Conservation (phyloP, 371 early-diverging fungal genomes). For the Massospora cicadina region DNA sequence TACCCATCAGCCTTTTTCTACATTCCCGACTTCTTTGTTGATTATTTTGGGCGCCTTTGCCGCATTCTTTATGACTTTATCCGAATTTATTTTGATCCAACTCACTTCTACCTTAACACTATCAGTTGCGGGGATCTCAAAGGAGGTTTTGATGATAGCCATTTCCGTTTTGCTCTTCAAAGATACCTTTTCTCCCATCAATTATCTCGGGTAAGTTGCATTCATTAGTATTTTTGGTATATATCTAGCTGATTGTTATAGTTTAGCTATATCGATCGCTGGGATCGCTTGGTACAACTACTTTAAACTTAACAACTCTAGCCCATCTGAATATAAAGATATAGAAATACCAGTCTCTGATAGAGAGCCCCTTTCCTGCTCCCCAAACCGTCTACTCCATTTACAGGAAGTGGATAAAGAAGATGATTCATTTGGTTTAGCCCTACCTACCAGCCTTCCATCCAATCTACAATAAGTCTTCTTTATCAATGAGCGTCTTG, state of each 20-base stretch:
- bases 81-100: conserved; percentile 65
- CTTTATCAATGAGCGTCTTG: too few relatives aligned
- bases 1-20: conserved; percentile 19
- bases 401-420: too few relatives aligned
- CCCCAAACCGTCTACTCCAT: too few relatives aligned
- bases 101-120: conserved; percentile 69
- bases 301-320: neutral
- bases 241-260: neutral
- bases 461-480: too few relatives aligned
- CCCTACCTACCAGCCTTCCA: too few relatives aligned
- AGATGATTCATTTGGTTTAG: too few relatives aligned
- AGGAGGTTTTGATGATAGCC: conserved; percentile 19
- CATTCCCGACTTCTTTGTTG: conserved; percentile 22
- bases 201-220: conserved; percentile 10
- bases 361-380: too few relatives aligned
- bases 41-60: conserved; percentile 50
- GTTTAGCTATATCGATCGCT: conserved; percentile 7
- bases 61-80: conserved; percentile 71
- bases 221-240: neutral
- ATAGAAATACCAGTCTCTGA: neutral
- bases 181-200: neutral
- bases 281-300: conserved; percentile 10
- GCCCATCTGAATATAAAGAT: neutral
- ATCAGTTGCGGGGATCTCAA: conserved; percentile 75
- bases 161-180: conserved; percentile 6